Base-by-base conservation (phyloP, 1,139 yeast genomes). In the Geotrichum candidum region DNA sequence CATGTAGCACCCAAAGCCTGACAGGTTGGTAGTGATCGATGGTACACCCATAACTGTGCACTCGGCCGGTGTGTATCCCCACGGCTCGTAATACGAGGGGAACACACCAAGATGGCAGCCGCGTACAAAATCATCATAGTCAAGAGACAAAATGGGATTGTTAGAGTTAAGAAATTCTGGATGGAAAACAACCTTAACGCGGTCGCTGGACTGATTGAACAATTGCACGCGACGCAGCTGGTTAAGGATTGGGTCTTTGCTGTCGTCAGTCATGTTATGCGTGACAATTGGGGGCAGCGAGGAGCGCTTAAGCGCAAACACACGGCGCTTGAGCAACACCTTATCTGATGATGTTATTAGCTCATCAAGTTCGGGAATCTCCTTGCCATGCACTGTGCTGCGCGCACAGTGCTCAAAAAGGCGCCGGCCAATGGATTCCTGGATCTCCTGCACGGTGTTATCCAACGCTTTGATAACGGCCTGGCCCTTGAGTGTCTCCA, bases 1-100 rank as follows among this genome's bases (percentile, higher is more conserved):
- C 98, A 94, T 94, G 78, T 94, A 94, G 69, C 98, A 95, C 61
- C 99, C 99, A 73, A 94, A 94, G 1, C 99, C 99, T 7, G 97
- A 90, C 67, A 94, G 80, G 75, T 94, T 94, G 58, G 99, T 94
- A 31, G 99, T 92, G 71, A 94, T 90, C n/a, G 97, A 90, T 25
- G 99, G 99, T 62, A 94, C 96, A 65, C 99, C 98, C 98, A 94
- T 94, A 46, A 94, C 99, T 0, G 98, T 94, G 80, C 98, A 94
- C 75, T 94, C 99, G 11, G 98, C 98, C 13, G 99, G 99, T 6
- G 99, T 94, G 76, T 94, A 94, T 46, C 99, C 99, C 99, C 99
- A 94, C 6, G 99, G 99, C 77, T 94, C 99, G 73, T 94, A 94
- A 77, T 94, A 94, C 0, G 97, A 90, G 59, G 99, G 98, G 86